A percentile compares a stretch with the other conserved stretches of the same genome.
Evolutionary conservation across 495 filamentous ascomycete genomes (phyloP).

Genomic region (Penicillium nucicola): DNA sequence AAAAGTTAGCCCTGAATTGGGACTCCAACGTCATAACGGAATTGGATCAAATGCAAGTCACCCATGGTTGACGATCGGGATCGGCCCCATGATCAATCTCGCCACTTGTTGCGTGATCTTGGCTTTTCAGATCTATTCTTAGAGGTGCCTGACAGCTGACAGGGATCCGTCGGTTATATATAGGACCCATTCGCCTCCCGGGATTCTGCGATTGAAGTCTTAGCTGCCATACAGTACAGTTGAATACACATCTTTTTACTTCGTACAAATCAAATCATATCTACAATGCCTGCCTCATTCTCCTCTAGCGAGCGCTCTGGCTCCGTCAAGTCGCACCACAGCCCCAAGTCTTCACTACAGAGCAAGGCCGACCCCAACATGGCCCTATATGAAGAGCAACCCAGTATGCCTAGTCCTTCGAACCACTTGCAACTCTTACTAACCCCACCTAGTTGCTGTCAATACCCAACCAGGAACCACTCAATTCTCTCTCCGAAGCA

Average conservation of each 20-base stretch:
- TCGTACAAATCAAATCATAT: not conserved
- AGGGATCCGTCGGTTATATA: not conserved
- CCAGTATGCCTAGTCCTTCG: constrained; percentile 55
- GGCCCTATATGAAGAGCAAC: constrained; percentile 81
- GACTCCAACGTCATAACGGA: constrained; percentile 21
- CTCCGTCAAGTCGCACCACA: constrained; percentile 25
- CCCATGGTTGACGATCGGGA: constrained; percentile 10
- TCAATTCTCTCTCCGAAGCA: constrained; percentile 60
- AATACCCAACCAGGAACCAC: constrained; percentile 26
- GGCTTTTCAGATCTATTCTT: constrained; percentile 21
- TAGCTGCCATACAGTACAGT: not conserved
- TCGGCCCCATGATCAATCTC: constrained; percentile 14
- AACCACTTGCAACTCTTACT: not conserved
- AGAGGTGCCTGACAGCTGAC: constrained; percentile 2
- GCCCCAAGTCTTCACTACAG: constrained; percentile 57
- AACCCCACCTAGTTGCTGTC: constrained; percentile 13
- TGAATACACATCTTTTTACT: not conserved
- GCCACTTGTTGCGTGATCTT: constrained; percentile 25
- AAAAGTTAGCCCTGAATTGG: not conserved
- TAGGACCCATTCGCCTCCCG: not conserved
- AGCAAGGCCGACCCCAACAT: constrained; percentile 83
- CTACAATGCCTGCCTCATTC: constrained; percentile 24
- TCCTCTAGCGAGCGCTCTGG: constrained; percentile 27
- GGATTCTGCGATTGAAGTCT: not conserved
- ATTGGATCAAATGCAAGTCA: constrained; percentile 6